Conservation (phyloP, 2,329 filamentous ascomycete species). For the Colletotrichum gigasporum region DNA sequence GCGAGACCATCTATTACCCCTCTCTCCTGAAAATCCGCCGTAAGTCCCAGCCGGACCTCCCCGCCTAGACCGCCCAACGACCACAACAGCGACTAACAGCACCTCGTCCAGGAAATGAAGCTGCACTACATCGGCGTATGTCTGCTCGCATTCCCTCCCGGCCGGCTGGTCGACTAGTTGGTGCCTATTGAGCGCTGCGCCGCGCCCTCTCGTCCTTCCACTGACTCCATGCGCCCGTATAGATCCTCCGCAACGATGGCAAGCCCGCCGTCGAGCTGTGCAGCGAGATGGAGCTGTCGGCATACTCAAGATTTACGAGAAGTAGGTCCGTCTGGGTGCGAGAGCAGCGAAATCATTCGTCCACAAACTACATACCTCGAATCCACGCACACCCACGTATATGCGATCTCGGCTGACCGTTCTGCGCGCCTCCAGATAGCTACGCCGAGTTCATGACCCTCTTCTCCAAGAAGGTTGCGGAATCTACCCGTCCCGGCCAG, state of each 20-base stretch:
- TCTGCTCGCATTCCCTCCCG: constrained; percentile 38
- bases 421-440: constrained; percentile 2
- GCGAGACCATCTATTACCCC: background rate
- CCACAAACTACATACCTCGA: background rate
- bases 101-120: constrained; percentile 71
- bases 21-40: constrained; percentile 20
- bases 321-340: constrained; percentile 54
- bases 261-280: constrained; percentile 81
- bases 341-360: background rate
- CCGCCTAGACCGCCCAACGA: constrained; percentile 14
- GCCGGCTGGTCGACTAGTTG: background rate
- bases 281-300: constrained; percentile 79
- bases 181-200: background rate
- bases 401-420: constrained; percentile 13
- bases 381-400: background rate
- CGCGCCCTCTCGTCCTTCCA: background rate
- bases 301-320: constrained; percentile 84
- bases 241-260: constrained; percentile 85
- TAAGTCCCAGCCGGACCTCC: constrained; percentile 15
- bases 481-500: constrained; percentile 82
- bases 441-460: constrained; percentile 75
- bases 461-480: constrained; percentile 87
- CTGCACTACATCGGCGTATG: constrained; percentile 87
- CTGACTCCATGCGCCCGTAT: constrained; percentile 12
- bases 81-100: constrained; percentile 6